Evolutionary conservation across 345 rosid species (phyloP).

Genomic region (Adansonia digitata): DNA sequence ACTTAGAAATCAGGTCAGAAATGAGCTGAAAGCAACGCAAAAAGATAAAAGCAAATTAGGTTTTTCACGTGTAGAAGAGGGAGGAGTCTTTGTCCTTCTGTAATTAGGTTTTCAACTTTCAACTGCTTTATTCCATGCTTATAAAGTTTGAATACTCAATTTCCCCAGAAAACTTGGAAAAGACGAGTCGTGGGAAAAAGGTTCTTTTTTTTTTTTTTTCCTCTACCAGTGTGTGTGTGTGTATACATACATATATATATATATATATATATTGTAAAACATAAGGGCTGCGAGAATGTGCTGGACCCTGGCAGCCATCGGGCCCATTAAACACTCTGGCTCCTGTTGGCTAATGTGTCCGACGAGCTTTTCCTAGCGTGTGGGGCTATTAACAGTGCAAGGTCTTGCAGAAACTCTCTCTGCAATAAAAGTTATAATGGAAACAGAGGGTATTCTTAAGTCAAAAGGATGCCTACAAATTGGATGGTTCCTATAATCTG

Average conservation of each 20-base stretch:
- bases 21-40: no score
- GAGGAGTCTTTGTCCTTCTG: no score
- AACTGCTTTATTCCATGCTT: no score
- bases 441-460: not conserved
- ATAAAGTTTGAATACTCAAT: no score
- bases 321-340: not conserved
- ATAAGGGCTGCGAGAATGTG: not conserved
- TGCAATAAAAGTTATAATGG: no score
- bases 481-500: conserved; percentile 18
- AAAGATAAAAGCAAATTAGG: no score
- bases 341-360: conserved; percentile 9
- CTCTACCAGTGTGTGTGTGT: not conserved
- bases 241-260: no score
- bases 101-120: no score
- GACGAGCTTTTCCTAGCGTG: not conserved
- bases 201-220: not conserved
- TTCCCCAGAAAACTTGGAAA: no score
- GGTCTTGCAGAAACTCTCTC: not conserved
- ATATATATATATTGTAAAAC: no score
- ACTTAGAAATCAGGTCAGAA: no score
- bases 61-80: no score
- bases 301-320: not conserved
- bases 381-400: not conserved
- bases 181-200: not conserved
- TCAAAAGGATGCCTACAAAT: conserved; percentile 28